Base-by-base conservation (phyloP, 768 basidiomycete species). In the Auricularia sp. region DNA sequence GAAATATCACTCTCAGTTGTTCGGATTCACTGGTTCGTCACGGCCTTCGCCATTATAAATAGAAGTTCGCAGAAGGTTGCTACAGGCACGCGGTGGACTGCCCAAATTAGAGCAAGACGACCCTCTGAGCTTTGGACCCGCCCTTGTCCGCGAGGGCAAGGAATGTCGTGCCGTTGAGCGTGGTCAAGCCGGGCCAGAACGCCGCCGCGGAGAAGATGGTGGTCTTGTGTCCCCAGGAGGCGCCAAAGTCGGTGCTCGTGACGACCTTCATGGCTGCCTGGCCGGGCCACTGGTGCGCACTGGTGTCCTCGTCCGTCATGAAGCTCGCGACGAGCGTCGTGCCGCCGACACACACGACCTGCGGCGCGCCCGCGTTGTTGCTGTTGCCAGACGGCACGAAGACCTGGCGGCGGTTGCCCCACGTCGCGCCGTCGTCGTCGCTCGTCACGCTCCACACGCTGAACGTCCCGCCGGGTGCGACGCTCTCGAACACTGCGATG, bases 291-390 rank as follows among this genome's bases (percentile, higher is more conserved):
- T 29, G 29, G 34, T 35, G 29, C 11, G 56, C 23, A 10, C 29
- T n/a, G 14, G 56, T 35, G 34, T 59, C 56, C 56, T 59, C 56
- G 29, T 59, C 56, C 29, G 56, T 59, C 56, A 59, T 59, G 56
- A 59, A 59, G 56, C 56, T 59, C 29, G 56, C 56, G 56, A 59
- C 56, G 18, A 59, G 56, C 23, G 56, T 59, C 11, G 23, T 59
- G 23, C 56, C 56, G 29, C 56, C 56, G 18, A 59, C 56, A 10
- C 29, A 29, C 8, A 59, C 29, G 56, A 59, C 18, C 56, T 59
- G 56, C 56, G 56, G 56, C 6, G 56, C 56, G 7, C 56, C 56
- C 8, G 56, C 56, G 56, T 59, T 59, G 56, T 29, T 35, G 23
- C 23, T 59, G 29, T 14, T 18, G 34, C 34, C 56, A 10, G 56